Base-by-base conservation (phyloP, 768 basidiomycete species). In the Clitopilus hobsonii region DNA sequence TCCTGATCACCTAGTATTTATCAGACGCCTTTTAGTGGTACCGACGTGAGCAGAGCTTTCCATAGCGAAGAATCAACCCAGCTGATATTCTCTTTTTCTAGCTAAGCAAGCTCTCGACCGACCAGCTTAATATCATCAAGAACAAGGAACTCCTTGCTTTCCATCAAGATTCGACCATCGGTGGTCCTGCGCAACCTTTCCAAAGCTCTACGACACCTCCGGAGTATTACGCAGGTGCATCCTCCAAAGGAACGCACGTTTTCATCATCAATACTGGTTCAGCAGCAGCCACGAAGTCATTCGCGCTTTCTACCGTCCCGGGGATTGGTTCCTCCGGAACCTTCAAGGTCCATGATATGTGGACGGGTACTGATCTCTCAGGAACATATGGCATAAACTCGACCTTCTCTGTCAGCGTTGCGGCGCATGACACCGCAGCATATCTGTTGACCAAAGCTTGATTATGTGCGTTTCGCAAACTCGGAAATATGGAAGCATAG, bases 101-200 rank as follows among this genome's bases (percentile, higher is more conserved):
- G 81, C 65, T 82, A 54, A 70, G 70, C 57, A 32, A 60, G 6
- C 66, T 83, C 48, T 70, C 58, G 52, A 55, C 66, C 7, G 65
- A 68, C 16, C 75, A 83, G 60, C 53, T 82, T 6, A 62, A 69
- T 5, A 80, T 82, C 45, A 74, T 82, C 50, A 79, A 68, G 54
- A 83, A 83, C 60, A 53, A 65, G 6, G 80, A 82, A 54, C 69
- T 83, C 6, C 69, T 83, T 51, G 80, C 78, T 5, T 83, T 83
- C 72, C 73, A 76, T 58, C 82, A 83, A 64, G 81, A 83, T 61
- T 27, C 60, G 0, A 71, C 59, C 10, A 53, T 78, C 28, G 81
- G 80, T 14, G 71, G 67, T 13, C 74, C 82, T 0, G 82, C 81
- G 6, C 63, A 60, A 29, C 80, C 80, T 5, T 82, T 82, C 70